Evolutionary conservation across 1,284 basidiomycete genomes (phyloP).

Genomic region (Ganoderma leucocontextum): DNA sequence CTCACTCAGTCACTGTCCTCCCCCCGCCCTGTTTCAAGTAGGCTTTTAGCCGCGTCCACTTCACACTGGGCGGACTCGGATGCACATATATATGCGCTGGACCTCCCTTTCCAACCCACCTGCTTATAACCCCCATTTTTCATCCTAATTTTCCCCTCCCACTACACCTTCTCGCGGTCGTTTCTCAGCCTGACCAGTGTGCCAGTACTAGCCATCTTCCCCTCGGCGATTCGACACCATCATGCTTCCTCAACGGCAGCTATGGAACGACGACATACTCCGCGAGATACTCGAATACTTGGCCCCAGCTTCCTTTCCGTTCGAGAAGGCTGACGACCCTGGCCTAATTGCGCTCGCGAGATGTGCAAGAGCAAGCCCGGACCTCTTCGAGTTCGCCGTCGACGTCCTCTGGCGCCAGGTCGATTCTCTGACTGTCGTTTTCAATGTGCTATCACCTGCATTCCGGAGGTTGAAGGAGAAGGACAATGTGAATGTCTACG

Average conservation of each 20-base stretch:
- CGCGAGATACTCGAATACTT: slow-evolving; percentile 20
- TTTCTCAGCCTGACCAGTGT: background rate
- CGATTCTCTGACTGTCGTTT: slow-evolving; percentile 14
- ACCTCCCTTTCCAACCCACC: background rate
- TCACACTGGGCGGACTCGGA: background rate
- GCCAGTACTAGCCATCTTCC: background rate
- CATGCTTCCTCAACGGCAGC: slow-evolving; percentile 5
- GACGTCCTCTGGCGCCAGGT: slow-evolving; percentile 23
- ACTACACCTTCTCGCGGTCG: background rate
- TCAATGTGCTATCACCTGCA: slow-evolving; percentile 11
- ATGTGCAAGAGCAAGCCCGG: slow-evolving; percentile 16
- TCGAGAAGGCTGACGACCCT: slow-evolving; percentile 6
- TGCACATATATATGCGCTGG: slow-evolving; percentile 2
- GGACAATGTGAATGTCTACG: background rate
- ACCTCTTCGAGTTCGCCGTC: slow-evolving; percentile 16
- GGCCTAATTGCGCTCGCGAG: slow-evolving; percentile 13
- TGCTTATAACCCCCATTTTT: background rate
- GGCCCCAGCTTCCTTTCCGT: slow-evolving; percentile 16
- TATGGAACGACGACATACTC: slow-evolving; percentile 25
- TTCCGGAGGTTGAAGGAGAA: slow-evolving; percentile 4
- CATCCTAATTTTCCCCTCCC: background rate
- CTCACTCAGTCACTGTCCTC: background rate
- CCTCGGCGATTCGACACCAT: background rate
- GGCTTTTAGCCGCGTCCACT: slow-evolving; percentile 1
- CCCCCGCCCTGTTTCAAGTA: slow-evolving; percentile 1